phyloP scores from a whole-genome alignment of 2,329 filamentous ascomycete genomes.

The Penicillium hesseltinei region DNA sequence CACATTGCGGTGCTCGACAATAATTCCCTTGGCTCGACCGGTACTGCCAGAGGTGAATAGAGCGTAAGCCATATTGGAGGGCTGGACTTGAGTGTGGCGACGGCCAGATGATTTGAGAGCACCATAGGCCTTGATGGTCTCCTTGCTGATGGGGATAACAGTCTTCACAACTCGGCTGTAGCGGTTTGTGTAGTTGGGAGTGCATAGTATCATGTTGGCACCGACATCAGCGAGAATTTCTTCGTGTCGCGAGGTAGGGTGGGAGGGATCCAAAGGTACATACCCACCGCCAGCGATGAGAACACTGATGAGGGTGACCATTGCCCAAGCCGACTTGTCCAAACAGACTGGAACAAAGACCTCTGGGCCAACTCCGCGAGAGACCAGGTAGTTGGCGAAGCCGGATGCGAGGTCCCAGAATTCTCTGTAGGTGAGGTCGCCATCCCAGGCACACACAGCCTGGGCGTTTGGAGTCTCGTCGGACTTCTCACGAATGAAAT shows the following conservation, averaged over 20 bases:
- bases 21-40: conserved; percentile 39
- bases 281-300: conserved; percentile 37
- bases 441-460: conserved; percentile 40
- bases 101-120: conserved; percentile 15
- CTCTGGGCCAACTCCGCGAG: conserved; percentile 34
- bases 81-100: conserved; percentile 6
- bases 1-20: conserved; percentile 36
- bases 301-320: conserved; percentile 34
- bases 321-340: conserved; percentile 37
- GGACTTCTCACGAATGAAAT: conserved; percentile 31
- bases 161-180: conserved; percentile 31
- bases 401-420: conserved; percentile 30
- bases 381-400: conserved; percentile 32
- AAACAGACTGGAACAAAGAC: conserved; percentile 35
- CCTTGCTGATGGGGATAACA: conserved; percentile 34
- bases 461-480: conserved; percentile 27
- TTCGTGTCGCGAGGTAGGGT: conserved; percentile 34
- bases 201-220: conserved; percentile 34
- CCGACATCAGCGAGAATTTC: conserved; percentile 34
- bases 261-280: conserved; percentile 36
- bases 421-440: conserved; percentile 33
- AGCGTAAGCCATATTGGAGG: conserved; percentile 34
- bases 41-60: conserved; percentile 42
- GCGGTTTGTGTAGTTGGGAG: conserved; percentile 31
- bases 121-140: conserved; percentile 30